Base-by-base conservation (phyloP, 768 basidiomycete species). In the Psilocybe tampanensis region DNA sequence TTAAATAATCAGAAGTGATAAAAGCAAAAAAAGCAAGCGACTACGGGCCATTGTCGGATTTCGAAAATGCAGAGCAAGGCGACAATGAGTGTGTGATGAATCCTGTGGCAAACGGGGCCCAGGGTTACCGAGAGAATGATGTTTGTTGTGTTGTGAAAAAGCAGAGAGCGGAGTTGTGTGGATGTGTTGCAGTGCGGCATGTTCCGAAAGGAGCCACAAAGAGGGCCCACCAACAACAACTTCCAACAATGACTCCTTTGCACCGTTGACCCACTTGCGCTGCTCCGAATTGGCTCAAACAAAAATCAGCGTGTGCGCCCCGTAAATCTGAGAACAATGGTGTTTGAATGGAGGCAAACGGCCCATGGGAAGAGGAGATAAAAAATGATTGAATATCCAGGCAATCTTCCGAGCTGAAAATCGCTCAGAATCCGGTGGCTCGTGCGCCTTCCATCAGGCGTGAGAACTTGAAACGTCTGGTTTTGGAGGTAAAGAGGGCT, bases 391-490 rank as follows among this genome's bases (percentile, higher is more conserved):
- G 68, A 68, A 70, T 68, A 68, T 70, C 68, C 66, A 54, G 50
- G 52, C 76, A 76, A 80, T 77, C 77, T 79, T 80, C 79, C 77
- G 70, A 77, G 75, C 68, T 70, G 67, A 66, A 78, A 78, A 75
- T 70, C 69, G 76, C 73, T 77, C 74, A 74, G 75, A 79, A 70
- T 76, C 64, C 67, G 67, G 65, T 78, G 79, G 78, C 76, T 76
- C 75, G 78, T 78, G 79, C 79, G 78, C 74, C 61, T 71, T 71
- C 57, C 55, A 53, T 62, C 47, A 59, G 69, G 70, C 80, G 80
- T 80, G 80, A 78, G 79, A 80, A 81, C 66, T 69, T 74, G 60
- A 66, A 67, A 64, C 68, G 60, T 62, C 64, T 70, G 67, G 66
- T 65, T 73, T 71, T 66, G 74, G 76, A 71, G 72, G 73, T 70